These are phyloP conservation scores for Verticillium isaacii DNA, from an alignment of 2,329 filamentous ascomycete genomes.

Conservation along the genomic window DNA sequence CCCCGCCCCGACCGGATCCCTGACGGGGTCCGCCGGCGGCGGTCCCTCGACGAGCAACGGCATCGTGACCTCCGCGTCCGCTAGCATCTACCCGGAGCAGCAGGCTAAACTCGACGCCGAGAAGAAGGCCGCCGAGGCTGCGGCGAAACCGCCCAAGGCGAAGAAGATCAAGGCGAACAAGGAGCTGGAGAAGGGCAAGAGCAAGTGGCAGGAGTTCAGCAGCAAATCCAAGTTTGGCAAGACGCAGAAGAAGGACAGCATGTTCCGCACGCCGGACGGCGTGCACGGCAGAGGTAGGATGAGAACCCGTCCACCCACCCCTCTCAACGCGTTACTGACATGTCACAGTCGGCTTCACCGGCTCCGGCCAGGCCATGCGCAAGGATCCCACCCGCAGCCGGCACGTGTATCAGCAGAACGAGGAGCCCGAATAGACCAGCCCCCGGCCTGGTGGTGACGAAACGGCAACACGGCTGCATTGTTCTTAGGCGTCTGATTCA, in stretches of 20 bases:
- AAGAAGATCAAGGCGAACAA: constrained; percentile 91
- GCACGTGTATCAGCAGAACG: constrained; percentile 77
- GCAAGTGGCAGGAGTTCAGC: constrained; percentile 91
- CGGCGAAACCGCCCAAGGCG: constrained; percentile 67
- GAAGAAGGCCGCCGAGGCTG: constrained; percentile 58
- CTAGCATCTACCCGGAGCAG: constrained; percentile 51
- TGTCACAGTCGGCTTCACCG: constrained; percentile 81
- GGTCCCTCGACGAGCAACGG: constrained; percentile 30
- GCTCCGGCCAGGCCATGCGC: constrained; percentile 91
- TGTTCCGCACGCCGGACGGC: constrained; percentile 90
- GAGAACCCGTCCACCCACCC: not conserved
- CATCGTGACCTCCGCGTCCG: constrained; percentile 51
- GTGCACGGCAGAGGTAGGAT: constrained; percentile 75
- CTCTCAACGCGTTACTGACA: constrained; percentile 4
- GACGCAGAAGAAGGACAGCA: constrained; percentile 79
- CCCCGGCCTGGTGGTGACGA: constrained; percentile 14
- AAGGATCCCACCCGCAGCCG: constrained; percentile 80
- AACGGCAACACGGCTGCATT: not conserved
- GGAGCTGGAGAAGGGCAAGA: constrained; percentile 85
- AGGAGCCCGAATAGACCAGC: constrained; percentile 62
- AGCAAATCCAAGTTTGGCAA: constrained; percentile 69
- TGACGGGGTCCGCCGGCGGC: constrained; percentile 26
- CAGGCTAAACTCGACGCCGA: constrained; percentile 51
- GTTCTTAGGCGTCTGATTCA: constrained; percentile 13
- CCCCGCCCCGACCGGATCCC: constrained; percentile 36